Conservation (phyloP, 179 eudicot genomes). For the Corrigiola litoralis region DNA sequence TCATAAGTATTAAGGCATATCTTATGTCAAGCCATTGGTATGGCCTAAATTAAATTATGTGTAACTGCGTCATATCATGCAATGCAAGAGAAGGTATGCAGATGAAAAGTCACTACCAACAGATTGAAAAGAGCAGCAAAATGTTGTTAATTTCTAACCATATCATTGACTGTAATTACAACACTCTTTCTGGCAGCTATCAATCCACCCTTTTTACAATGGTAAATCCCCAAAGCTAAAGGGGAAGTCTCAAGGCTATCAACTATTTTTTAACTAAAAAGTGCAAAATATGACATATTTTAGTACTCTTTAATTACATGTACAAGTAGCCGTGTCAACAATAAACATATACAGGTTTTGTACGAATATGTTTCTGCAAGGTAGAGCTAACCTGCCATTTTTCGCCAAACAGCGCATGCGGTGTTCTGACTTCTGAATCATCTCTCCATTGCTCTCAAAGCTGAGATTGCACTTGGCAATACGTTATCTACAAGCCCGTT, state of each 20-base stretch:
- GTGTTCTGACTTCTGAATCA: no score
- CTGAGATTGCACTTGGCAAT: no score
- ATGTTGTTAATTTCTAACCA: slow-evolving; percentile 3
- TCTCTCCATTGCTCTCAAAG: no score
- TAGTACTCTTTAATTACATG: neutral
- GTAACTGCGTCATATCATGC: neutral
- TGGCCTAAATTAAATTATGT: neutral
- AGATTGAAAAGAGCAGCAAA: neutral
- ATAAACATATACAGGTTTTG: neutral
- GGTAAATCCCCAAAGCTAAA: neutral
- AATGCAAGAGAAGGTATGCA: neutral
- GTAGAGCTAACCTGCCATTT: no score
- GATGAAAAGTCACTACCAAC: neutral
- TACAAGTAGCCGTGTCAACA: slow-evolving; percentile 2
- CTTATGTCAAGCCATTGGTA: neutral
- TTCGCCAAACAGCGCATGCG: no score
- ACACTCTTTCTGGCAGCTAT: neutral
- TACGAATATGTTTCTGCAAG: neutral
- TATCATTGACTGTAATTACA: neutral
- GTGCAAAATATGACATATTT: no score
- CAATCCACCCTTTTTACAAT: neutral
- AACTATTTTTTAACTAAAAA: no score
- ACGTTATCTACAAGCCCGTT: no score
- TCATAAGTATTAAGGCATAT: neutral
- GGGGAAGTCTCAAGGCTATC: no score